A percentile compares a stretch with the other conserved stretches of the same genome.
phyloP scores from a whole-genome alignment of 805 yeast species.

The Priceomyces medius region DNA sequence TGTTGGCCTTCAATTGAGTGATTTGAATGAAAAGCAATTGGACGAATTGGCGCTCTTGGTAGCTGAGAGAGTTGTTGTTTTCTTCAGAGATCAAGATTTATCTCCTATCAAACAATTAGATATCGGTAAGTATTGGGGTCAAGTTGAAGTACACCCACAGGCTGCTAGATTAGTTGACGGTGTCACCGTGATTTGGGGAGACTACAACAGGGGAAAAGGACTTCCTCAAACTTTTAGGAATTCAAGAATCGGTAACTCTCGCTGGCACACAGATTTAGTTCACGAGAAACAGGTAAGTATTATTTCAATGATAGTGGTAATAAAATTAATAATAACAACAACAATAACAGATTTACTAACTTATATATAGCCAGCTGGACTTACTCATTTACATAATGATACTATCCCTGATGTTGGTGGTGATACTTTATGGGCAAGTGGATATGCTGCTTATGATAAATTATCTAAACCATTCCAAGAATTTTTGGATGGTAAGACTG shows the following conservation, averaged over 20 bases:
- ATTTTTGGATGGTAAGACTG: conserved; percentile 55
- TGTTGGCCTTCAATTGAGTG: conserved; percentile 27
- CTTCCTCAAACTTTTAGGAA: conserved; percentile 27
- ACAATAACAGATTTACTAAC: neutral
- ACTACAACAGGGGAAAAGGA: conserved; percentile 29
- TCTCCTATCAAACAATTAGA: conserved; percentile 30
- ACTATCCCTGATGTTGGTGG: conserved; percentile 50
- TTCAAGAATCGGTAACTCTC: conserved; percentile 23
- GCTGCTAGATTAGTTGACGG: conserved; percentile 25
- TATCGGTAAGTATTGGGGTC: conserved; percentile 28
- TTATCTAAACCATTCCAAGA: conserved; percentile 49
- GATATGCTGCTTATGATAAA: conserved; percentile 58
- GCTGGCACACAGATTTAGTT: conserved; percentile 38
- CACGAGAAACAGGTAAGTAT: conserved; percentile 26
- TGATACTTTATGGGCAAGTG: conserved; percentile 55
- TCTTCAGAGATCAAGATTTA: conserved; percentile 29
- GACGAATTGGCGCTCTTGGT: conserved; percentile 28
- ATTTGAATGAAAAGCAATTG: conserved; percentile 23
- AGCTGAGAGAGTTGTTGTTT: conserved; percentile 29
- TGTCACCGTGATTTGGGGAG: conserved; percentile 42
- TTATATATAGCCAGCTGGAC: conserved; percentile 32
- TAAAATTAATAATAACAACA: neutral
- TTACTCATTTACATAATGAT: conserved; percentile 37
- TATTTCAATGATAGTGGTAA: too few relatives aligned
- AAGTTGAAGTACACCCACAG: conserved; percentile 30